Conservation (phyloP, 2,329 filamentous ascomycete species). For the Diaporthe humulicola region DNA sequence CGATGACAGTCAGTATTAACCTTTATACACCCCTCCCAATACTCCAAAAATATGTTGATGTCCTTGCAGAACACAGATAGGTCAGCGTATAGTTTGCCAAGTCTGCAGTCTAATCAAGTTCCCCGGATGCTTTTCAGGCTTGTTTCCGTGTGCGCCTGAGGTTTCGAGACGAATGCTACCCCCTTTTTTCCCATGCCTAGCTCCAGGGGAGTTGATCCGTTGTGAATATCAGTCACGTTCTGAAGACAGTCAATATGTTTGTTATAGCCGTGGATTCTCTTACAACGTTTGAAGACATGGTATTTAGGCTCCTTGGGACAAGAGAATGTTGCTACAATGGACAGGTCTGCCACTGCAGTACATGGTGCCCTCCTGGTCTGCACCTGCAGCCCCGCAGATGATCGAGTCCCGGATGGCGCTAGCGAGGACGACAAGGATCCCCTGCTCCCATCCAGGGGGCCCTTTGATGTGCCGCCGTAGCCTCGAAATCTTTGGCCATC, state of each 20-base stretch:
- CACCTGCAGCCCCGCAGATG: not conserved
- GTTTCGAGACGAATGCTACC: not conserved
- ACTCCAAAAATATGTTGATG: not conserved
- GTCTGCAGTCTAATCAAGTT: not conserved
- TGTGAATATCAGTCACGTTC: no score
- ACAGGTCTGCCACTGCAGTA: not conserved
- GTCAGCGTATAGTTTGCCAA: not conserved
- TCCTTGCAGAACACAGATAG: not conserved
- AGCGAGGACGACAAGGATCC: not conserved
- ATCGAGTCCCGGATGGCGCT: not conserved
- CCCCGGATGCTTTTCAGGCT: not conserved
- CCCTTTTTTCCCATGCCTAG: not conserved
- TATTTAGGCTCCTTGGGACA: not conserved
- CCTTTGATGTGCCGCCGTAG: not conserved
- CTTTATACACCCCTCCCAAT: no score
- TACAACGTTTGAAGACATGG: not conserved
- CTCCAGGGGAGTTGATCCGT: not conserved
- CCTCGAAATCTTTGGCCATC: constrained; percentile 10
- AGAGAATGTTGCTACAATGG: not conserved
- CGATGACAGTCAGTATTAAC: no score
- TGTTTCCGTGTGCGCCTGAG: not conserved
- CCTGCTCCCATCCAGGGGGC: not conserved
- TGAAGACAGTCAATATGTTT: not conserved
- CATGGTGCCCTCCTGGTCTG: not conserved
- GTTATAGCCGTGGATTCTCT: not conserved